A percentile compares a stretch with the other conserved stretches of the same genome.
These are phyloP conservation scores for Byssoonygena ceratinophila DNA, from an alignment of 2,329 filamentous ascomycete species.

Conservation along the genomic window DNA sequence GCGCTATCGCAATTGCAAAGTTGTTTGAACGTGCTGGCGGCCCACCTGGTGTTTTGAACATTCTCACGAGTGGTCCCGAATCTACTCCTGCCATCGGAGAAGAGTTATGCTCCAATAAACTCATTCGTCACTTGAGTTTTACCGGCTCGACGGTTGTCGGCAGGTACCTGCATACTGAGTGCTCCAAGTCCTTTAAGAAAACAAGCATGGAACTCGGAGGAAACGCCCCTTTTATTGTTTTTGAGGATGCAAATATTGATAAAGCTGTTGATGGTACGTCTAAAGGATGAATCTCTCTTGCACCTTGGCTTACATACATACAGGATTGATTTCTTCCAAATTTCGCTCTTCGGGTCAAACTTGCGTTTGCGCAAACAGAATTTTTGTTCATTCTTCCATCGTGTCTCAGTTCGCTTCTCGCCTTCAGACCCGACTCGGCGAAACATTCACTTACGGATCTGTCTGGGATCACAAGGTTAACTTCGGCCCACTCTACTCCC, in stretches of 20 bases:
- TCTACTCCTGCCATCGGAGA: conserved; percentile 46
- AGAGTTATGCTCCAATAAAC: conserved; percentile 31
- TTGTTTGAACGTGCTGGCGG: conserved; percentile 15
- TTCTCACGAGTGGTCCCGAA: conserved; percentile 56
- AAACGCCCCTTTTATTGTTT: conserved; percentile 31
- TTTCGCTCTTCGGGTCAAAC: conserved; percentile 20
- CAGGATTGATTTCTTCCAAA: conserved; percentile 12
- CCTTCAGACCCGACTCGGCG: conserved; percentile 7
- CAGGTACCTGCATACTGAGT: conserved; percentile 24
- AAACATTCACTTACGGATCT: conserved; percentile 9
- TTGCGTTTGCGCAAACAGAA: conserved; percentile 29
- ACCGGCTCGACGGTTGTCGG: conserved; percentile 25
- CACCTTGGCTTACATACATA: conserved; percentile 22
- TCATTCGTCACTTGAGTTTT: conserved; percentile 63
- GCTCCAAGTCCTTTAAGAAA: conserved; percentile 29
- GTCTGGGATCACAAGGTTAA: conserved; percentile 11
- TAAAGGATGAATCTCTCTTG: conserved; percentile 19
- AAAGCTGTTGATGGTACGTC: conserved; percentile 19
- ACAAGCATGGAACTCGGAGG: conserved; percentile 36
- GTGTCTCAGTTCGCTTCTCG: not conserved
- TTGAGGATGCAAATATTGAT: conserved; percentile 32
- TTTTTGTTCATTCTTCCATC: conserved; percentile 30
- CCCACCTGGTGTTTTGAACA: conserved; percentile 53
- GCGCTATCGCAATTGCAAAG: conserved; percentile 50
- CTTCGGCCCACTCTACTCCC: conserved; percentile 11